Evolutionary conservation across 257 asterid species (phyloP).

Genomic region (Solanum ossicruentum): DNA sequence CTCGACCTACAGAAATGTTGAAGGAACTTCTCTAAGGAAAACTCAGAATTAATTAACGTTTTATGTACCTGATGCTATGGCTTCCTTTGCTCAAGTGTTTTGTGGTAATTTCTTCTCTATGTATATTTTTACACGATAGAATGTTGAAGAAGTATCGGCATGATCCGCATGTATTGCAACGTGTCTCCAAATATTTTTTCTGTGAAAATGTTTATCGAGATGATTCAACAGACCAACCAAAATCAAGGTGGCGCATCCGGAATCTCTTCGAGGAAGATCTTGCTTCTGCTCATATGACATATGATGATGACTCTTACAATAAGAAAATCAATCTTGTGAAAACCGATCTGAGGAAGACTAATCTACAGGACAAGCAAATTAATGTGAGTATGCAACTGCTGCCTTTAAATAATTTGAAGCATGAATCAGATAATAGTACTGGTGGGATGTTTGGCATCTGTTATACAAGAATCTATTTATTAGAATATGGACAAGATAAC

Average conservation of each 20-base stretch:
- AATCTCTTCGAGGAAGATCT: slow-evolving; percentile 23
- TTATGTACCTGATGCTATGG: not conserved
- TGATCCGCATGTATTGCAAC: slow-evolving; percentile 26
- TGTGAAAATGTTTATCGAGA: slow-evolving; percentile 54
- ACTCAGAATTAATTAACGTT: not conserved
- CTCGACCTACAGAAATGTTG: not conserved
- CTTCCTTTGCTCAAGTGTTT: not conserved
- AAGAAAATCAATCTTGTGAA: slow-evolving; percentile 13
- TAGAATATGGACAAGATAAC: not conserved
- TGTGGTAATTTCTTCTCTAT: not conserved
- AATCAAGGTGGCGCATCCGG: slow-evolving; percentile 46
- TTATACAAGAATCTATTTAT: not conserved
- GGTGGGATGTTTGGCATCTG: not conserved
- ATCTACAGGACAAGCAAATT: slow-evolving; percentile 16
- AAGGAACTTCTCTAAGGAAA: not conserved
- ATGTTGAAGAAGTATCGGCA: slow-evolving; percentile 33
- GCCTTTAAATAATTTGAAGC: not conserved
- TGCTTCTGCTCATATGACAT: slow-evolving; percentile 9
- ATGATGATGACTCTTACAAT: not conserved
- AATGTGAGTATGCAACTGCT: slow-evolving; percentile 20
- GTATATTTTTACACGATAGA: slow-evolving; percentile 23
- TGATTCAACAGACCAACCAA: slow-evolving; percentile 42
- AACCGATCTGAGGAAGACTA: slow-evolving; percentile 12
- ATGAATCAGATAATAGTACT: not conserved
- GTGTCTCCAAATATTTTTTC: slow-evolving; percentile 50